phyloP scores from a whole-genome alignment of 495 filamentous ascomycete species.

The Thermochaetoides thermophila region DNA sequence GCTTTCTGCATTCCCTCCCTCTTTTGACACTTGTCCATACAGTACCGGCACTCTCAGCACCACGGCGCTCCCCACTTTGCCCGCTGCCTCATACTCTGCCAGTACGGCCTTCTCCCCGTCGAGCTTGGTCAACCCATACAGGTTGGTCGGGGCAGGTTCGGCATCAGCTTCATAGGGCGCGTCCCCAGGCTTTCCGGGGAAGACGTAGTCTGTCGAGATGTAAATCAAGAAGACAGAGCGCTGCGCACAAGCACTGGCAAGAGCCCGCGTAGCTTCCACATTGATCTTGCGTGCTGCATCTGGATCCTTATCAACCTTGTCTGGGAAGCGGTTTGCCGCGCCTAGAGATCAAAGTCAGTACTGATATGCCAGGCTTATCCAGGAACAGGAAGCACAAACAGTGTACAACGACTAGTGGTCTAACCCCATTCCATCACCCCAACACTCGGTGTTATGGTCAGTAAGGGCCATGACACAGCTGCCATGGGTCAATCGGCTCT shows the following conservation, averaged over 20 bases:
- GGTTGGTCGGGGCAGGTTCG: constrained; percentile 54
- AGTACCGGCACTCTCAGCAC: constrained; percentile 79
- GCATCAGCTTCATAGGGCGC: constrained; percentile 66
- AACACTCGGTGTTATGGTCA: too few species aligned
- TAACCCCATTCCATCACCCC: too few species aligned
- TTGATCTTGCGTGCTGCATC: constrained; percentile 62
- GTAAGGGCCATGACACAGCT: too few species aligned
- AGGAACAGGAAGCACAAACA: constrained; percentile 35
- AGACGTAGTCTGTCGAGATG: constrained; percentile 94
- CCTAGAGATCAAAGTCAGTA: constrained; percentile 14
- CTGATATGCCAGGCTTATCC: background rate
- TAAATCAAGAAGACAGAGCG: constrained; percentile 65
- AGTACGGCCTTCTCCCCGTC: constrained; percentile 69
- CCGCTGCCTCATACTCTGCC: constrained; percentile 36
- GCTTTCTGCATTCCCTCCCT: constrained; percentile 50
- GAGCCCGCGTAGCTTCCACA: constrained; percentile 47
- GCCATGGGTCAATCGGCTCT: too few species aligned
- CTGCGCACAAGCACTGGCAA: constrained; percentile 50
- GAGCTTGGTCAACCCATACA: constrained; percentile 80
- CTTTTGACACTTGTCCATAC: constrained; percentile 48
- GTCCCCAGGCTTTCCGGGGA: constrained; percentile 64
- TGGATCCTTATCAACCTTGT: constrained; percentile 68
- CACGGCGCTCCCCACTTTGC: constrained; percentile 40
- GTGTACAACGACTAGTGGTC: constrained; percentile 71
- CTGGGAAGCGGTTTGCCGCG: constrained; percentile 83